Base-by-base conservation (phyloP, 805 yeast species). In the Saccharomyces cerevisiae region DNA sequence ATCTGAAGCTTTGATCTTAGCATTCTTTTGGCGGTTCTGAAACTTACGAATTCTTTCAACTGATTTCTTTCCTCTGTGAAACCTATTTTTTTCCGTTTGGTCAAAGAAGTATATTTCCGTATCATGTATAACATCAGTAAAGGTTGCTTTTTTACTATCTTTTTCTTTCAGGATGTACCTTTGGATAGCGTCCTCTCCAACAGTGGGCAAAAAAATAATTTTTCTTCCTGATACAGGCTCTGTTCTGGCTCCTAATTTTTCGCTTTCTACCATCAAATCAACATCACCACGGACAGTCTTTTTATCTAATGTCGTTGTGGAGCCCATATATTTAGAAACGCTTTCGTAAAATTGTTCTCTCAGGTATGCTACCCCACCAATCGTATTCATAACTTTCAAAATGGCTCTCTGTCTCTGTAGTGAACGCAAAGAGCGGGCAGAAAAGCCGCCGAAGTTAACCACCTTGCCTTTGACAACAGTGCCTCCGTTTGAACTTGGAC, bases 281-380 rank as follows among this genome's bases (percentile, higher is more conserved):
- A 79, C 70, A 57, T 80, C 85, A 5, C 77, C 74, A 6, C 64
- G 61, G 11, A 80, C 61, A 0, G 91, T 85, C 51, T 76, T 77
- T 32, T 79, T 75, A 59, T 85, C 91, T 17, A 82, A 49, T 9
- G 62, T 51, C 2, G 70, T 72, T 1, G 66, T 67, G 13, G 78
- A 72, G 0, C 76, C 76, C 57, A 78, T 58, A 17, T 57, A 59
- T 2, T 70, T 73, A n/a, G 80, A 73, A 1, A 83, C 59, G 4
- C 62, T 66, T 9, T 70, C 72, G 41, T 72, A 63, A 36, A 83
- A 69, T 9, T 64, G 69, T 14, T 60, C 63, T n/a, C 79, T 77
- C 0, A 79, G 70, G 28, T 73, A 72, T 4, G 75, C 59, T 2
- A 79, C 77, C 14, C 84, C 85, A 14, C 74, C 73, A 29, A 71